Percentiles rank a stretch among this genome's conserved stretches.
phyloP scores from a whole-genome alignment of 169 alveolate genomes.

The Plasmodium coatneyi region DNA sequence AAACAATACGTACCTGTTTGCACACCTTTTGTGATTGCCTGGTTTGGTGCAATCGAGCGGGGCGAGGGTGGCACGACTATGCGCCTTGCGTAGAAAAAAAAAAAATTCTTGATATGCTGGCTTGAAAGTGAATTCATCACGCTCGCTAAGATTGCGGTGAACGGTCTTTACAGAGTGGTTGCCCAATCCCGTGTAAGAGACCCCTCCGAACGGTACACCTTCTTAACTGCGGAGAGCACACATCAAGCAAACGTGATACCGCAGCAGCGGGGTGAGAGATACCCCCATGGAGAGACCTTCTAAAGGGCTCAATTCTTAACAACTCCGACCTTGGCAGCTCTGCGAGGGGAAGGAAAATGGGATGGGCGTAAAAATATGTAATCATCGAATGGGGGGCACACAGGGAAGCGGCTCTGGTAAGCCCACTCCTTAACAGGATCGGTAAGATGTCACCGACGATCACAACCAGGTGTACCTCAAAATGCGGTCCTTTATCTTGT shows the following conservation, averaged over 20 bases:
- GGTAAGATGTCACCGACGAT: not conserved
- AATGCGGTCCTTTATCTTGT: slow-evolving; percentile 91
- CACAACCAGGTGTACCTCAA: slow-evolving; percentile 86
- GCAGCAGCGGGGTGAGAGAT: not conserved
- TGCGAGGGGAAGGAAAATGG: not conserved
- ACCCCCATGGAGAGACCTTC: not conserved
- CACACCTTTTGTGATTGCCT: not conserved
- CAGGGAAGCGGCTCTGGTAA: not conserved
- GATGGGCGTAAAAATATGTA: not conserved
- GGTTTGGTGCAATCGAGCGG: not conserved
- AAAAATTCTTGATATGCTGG: not conserved
- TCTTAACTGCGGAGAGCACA: not conserved
- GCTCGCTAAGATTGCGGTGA: not conserved
- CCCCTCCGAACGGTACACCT: not conserved
- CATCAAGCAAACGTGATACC: not conserved
- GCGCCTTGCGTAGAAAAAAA: not conserved
- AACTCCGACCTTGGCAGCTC: slow-evolving; percentile 73
- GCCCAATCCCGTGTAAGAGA: not conserved
- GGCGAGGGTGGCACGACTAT: not conserved
- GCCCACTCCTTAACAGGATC: not conserved
- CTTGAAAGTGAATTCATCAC: not conserved
- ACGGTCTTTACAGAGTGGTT: not conserved
- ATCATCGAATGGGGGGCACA: not conserved
- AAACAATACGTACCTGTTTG: not conserved
- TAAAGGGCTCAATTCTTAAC: slow-evolving; percentile 28